Base-by-base conservation (phyloP, 345 rosid genomes). In the Linum usitatissimum region DNA sequence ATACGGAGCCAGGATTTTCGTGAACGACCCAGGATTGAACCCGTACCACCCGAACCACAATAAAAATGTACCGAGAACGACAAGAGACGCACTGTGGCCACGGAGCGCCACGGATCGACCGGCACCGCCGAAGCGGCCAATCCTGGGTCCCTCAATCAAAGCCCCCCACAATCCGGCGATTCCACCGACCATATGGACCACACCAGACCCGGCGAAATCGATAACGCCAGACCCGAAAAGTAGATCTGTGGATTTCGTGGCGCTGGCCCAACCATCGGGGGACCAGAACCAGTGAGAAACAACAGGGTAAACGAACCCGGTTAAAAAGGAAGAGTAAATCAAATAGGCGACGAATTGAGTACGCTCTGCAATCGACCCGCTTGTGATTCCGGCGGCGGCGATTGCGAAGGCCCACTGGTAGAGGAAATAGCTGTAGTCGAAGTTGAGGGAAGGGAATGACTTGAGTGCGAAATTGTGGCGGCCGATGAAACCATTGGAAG, bases 231-330 rank as follows among this genome's bases (percentile, higher is more conserved):
- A 31, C 10, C 63, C 63, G 21, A 60, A 60, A 7, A 60, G 39
- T 19, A 60, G 49, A 19, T 60, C 19, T n/a, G 36, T 17, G 48
- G 48, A n/a, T 31, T 60, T 60, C 10, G 13, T n/a, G 5, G 63
- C 45, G 19, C 63, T 60, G 63, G 63, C 63, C 63, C 63, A 60
- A 6, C 63, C 63, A 20, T 60, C 63, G 20, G 40, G 18, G 21
- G 63, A 60, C 63, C 63, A 60, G 39, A 60, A 60, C 63, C 63
- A 60, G 49, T 60, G 63, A 18, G 63, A 60, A 18, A 60, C 63
- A 6, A 60, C 63, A 9, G 63, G 63, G 63, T 60, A 60, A n/a
- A 60, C 63, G 49, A 60, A 60, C 5, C 63, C 63, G 63, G 63
- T 60, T 6, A 60, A 18, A 18, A 60, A 60, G 20, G 63, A 60